Base-by-base conservation (phyloP, 1,284 basidiomycete genomes). In the Cryptococcus floricola region DNA sequence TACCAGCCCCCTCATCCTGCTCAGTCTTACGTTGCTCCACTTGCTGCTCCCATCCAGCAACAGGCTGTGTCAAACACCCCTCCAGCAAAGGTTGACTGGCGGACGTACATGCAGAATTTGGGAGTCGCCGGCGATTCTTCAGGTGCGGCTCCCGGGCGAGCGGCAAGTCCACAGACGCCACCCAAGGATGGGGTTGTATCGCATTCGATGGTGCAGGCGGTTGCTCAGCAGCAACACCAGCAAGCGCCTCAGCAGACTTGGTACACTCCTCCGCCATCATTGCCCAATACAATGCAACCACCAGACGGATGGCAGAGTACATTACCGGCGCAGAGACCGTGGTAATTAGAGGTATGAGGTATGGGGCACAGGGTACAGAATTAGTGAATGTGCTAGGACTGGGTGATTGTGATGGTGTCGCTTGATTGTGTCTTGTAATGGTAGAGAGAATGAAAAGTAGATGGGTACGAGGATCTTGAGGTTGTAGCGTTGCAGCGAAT, bases 251-350 rank as follows among this genome's bases (percentile, higher is more conserved):
- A 34, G 31, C 31, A 34, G 31, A 34, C 31, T 34, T 67, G 65
- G 67, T 69, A 66, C 46, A 67, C 61, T 13, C 69, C 65, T 48
- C 69, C 65, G n/a, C 65, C 68, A 18, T 65, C 31, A 34, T 7
- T 47, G 47, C 41, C 69, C 23, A 66, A 66, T 31, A 53, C 52
- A 9, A 64, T 63, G 27, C 65, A 67, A 10, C 50, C 54, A 39
- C 67, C 69, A 38, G 68, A 70, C 41, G 69, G 69, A 3, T 71
- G 69, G 69, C 58, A 50, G 39, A 58, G 58, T 16, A 67, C 67
- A 2, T 55, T 65, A 39, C 67, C 64, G 31, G 52, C 60, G 5
- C 54, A 61, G n/a, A 51, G 31, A 41, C n/a, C 53, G 58, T 25
- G 65, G 63, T 1, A 61, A 66, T 59, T 59, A 64, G 50, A 62